These are phyloP conservation scores for Leptosphaerulina australis DNA, from an alignment of 2,329 filamentous ascomycete species.

Conservation along the genomic window DNA sequence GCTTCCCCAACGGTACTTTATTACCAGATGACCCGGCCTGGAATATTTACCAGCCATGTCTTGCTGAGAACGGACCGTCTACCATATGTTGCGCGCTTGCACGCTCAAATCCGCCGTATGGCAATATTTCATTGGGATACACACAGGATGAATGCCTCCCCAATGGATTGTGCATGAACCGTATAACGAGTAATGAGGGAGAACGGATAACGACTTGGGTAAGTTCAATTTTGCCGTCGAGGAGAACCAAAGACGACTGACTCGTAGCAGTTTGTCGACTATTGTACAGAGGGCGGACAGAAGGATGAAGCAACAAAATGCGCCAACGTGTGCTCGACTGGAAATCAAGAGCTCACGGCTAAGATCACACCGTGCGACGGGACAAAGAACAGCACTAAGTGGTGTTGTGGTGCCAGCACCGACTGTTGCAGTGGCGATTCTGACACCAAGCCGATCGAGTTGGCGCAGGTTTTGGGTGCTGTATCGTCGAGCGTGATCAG, in stretches of 20 bases:
- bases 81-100: slow-evolving; percentile 7
- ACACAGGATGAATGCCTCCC: slow-evolving; percentile 11
- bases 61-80: background rate
- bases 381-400: slow-evolving; percentile 7
- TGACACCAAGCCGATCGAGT: background rate
- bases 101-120: background rate
- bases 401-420: slow-evolving; percentile 5
- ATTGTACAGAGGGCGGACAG: slow-evolving; percentile 4
- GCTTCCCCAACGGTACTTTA: slow-evolving; percentile 8
- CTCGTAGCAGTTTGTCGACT: slow-evolving; percentile 2
- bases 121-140: background rate
- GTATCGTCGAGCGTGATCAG: slow-evolving; percentile 7
- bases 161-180: slow-evolving; percentile 9
- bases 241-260: background rate
- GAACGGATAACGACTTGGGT: slow-evolving; percentile 6
- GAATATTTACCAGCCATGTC: slow-evolving; percentile 11
- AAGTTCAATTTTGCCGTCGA: no score
- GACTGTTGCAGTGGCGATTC: slow-evolving; percentile 6
- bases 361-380: slow-evolving; percentile 10
- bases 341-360: slow-evolving; percentile 6
- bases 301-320: background rate
- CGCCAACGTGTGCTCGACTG: slow-evolving; percentile 2
- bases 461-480: slow-evolving; percentile 4
- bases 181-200: slow-evolving; percentile 5
- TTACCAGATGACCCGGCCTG: slow-evolving; percentile 1